These are phyloP conservation scores for Rosellinia necatrix DNA, from an alignment of 2,329 filamentous ascomycete genomes.

Conservation along the genomic window DNA sequence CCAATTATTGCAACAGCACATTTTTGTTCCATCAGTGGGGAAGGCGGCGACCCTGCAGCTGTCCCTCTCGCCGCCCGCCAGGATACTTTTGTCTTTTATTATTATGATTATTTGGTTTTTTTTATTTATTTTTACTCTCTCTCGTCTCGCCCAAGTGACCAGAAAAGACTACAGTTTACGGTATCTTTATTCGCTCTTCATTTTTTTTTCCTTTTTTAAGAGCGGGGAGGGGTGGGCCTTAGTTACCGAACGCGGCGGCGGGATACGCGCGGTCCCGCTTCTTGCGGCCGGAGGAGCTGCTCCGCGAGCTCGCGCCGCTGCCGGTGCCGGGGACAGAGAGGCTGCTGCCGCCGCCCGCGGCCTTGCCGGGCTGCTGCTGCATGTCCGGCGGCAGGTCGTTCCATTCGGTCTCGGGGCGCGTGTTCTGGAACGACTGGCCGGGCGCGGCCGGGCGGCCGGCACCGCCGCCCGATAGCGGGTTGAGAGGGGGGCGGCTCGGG, in stretches of 20 bases:
- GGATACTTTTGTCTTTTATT: no score
- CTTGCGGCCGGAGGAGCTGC: conserved; percentile 58
- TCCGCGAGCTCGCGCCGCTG: conserved; percentile 57
- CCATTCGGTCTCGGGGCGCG: conserved; percentile 65
- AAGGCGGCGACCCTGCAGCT: no score
- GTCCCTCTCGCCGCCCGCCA: no score
- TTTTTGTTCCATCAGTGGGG: no score
- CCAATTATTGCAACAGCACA: no score
- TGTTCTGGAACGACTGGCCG: conserved; percentile 60
- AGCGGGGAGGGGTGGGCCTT: not conserved
- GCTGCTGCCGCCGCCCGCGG: conserved; percentile 10
- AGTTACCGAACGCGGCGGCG: conserved; percentile 62
- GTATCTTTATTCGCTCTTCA: no score
- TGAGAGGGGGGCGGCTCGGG: conserved; percentile 19
- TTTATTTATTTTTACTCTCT: no score
- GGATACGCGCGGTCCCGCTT: conserved; percentile 67
- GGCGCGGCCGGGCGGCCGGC: conserved; percentile 29
- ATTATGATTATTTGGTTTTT: no score
- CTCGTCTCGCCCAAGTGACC: no score
- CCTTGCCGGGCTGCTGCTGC: conserved; percentile 40
- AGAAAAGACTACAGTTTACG: no score
- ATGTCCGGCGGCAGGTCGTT: conserved; percentile 69
- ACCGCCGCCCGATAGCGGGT: conserved; percentile 36
- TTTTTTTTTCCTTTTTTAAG: no score
- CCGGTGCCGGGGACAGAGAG: conserved; percentile 36